Evolutionary conservation across 495 filamentous ascomycete genomes (phyloP), one percentile per base, ranked within the genome.

Genomic region (Hypoxylon fragiforme): DNA sequence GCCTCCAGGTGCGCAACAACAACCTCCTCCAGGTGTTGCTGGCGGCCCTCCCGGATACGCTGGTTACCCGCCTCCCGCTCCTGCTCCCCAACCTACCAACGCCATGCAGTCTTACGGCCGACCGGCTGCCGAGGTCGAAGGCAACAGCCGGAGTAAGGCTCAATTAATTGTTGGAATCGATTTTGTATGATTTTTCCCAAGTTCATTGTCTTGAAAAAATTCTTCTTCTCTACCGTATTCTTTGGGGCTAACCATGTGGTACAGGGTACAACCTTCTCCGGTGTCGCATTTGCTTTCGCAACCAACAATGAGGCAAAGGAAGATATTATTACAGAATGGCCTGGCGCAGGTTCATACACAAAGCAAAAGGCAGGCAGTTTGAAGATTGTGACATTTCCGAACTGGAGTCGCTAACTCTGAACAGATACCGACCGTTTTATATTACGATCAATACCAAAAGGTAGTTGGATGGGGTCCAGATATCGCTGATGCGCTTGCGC

Each of bases 101-200:
- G 67, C 46, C 42, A 67, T 47, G 59, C 65, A 36, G 54, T 75
- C 62, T 14, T 67, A 67, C 39, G 65, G 65, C 5, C 57, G 65
- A 34, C 65, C 65, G 21, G 82, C 82, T 44, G 87, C 86, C 28
- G 95, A 97, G 70, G 88, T 96, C 18, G 91, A 96, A 61, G 91
- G 88, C 20, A 87, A 84, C 46, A 89, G 88, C 63, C 81, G 89
- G 64, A 88, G 82, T 67, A 90, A 89, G 70, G 84, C 87, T 15
- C 86, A 89, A 75, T 74, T 90, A 54, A 90, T 90, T 65, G 86
- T 90, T 46, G 86, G 86, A 46, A 90, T 90, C 64, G 86, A 90
- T 64, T 90, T 90, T 76, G 87, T 90, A 73, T 66, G 87, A 77
- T 16, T 14, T 12, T 19, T 38, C 22, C 18, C 1, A 12, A 14